Evolutionary conservation across 441 rosid genomes (phyloP).

Genomic region (Breynia disticha): DNA sequence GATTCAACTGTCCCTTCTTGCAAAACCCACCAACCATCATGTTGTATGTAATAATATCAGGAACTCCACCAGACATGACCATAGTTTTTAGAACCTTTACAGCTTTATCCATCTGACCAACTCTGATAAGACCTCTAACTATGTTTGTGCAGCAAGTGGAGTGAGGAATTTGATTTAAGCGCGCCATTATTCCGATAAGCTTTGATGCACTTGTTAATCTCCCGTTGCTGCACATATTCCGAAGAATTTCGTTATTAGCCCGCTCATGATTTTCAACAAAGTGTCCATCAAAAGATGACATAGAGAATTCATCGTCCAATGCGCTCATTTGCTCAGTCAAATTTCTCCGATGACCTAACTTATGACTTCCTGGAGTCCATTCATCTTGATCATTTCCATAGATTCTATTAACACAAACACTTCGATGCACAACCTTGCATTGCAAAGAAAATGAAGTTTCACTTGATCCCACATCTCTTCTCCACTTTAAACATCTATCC

Average conservation of each 20-base stretch:
- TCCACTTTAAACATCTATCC: constrained; percentile 18
- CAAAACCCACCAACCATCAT: constrained; percentile 68
- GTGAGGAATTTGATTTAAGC: constrained; percentile 61
- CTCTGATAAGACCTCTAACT: constrained; percentile 50
- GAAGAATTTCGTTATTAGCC: constrained; percentile 57
- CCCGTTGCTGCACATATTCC: constrained; percentile 40
- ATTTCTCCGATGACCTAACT: constrained; percentile 16
- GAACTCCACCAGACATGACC: constrained; percentile 84
- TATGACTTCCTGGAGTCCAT: constrained; percentile 27
- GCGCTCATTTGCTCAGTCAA: constrained; percentile 19
- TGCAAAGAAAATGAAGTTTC: constrained; percentile 21
- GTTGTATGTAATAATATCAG: constrained; percentile 69
- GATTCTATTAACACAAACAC: constrained; percentile 27
- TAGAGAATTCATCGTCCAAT: constrained; percentile 20
- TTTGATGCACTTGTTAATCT: constrained; percentile 41
- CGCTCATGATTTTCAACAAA: constrained; percentile 42
- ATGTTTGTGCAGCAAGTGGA: constrained; percentile 59
- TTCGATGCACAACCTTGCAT: constrained; percentile 28
- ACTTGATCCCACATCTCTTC: constrained; percentile 15
- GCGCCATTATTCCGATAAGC: constrained; percentile 65
- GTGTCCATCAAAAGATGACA: constrained; percentile 31
- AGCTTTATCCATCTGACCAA: constrained; percentile 53
- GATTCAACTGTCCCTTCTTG: constrained; percentile 37
- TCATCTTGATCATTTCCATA: constrained; percentile 36
- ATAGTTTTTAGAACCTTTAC: constrained; percentile 38